Evolutionary conservation across 179 eudicot species (phyloP), one percentile per base, ranked within the genome.

Genomic region (Vitellaria paradoxa): DNA sequence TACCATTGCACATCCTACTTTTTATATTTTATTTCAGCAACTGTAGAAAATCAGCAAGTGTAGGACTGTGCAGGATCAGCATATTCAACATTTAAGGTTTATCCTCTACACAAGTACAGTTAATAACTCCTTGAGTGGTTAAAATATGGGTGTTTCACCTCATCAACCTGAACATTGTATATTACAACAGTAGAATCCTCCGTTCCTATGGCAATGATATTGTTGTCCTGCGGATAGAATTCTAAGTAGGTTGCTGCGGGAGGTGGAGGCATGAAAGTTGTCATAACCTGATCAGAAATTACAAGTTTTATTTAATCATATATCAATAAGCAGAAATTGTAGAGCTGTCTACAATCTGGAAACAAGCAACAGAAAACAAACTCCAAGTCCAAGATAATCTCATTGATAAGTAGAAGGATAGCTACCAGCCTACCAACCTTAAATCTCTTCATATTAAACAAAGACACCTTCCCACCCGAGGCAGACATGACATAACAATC

Each of bases 401-500:
- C 37, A 30, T 15, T 63, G 10, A 63, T 42, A 6, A 50, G 56
- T 55, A 42, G 18, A 13, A 5, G 8, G 13, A 55, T 56, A 78
- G 37, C 37, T 30, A 30, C 37, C 37, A 30, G 37, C 60, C 52
- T 23, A 78, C 77, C 45, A 63, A 85, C 91, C 89, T 88, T 88
- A 75, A 88, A 88, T 55, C 89, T 86, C 89, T 82, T 86, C 89
- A 88, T 88, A 82, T 86, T 86, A 84, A 88, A 88, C 84, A 88
- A 78, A 40, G 88, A 86, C 50, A 86, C 87, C 70, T 86, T 86
- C 65, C 91, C 91, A 21, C 91, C 91, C 0, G 91, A 86, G 67
- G 91, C 91, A 77, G 91, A 88, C 86, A 88, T 82, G 67, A 88
- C 86, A 78, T 88, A 88, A 23, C 89, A 88, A 80, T 86, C 91